Conservation (phyloP, 1,284 basidiomycete species). For the Boletus holoroseus region DNA sequence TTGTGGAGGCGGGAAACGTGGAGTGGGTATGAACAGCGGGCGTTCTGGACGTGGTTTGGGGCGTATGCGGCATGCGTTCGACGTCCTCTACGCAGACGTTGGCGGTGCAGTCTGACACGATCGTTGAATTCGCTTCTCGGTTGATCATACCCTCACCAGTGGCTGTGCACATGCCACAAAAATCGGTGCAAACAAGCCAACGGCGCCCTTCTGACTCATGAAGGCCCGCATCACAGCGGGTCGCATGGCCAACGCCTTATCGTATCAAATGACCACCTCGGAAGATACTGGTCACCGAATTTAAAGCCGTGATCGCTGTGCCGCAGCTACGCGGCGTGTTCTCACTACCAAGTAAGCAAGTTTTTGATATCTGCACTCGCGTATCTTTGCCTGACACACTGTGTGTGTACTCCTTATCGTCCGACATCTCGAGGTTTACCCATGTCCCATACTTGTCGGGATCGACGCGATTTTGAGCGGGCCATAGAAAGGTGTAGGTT, state of each 20-base stretch:
- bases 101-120: not conserved
- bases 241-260: no score
- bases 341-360: not conserved
- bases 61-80: conserved; percentile 13
- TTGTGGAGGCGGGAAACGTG: conserved; percentile 4
- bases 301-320: not conserved
- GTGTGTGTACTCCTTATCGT: no score
- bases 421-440: not conserved
- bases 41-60: not conserved
- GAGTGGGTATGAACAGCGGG: not conserved
- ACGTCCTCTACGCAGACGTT: conserved; percentile 1
- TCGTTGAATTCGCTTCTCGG: not conserved
- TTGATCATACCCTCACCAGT: not conserved
- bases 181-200: not conserved
- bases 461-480: not conserved
- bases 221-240: not conserved
- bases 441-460: no score
- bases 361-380: not conserved
- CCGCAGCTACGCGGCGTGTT: not conserved
- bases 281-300: no score
- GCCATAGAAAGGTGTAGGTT: no score
- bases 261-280: no score
- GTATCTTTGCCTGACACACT: no score
- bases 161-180: conserved; percentile 8
- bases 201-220: conserved; percentile 3